A percentile compares a stretch with the other conserved stretches of the same genome.
Conservation (phyloP, 2,329 filamentous ascomycete genomes). For the Alternaria longipes region DNA sequence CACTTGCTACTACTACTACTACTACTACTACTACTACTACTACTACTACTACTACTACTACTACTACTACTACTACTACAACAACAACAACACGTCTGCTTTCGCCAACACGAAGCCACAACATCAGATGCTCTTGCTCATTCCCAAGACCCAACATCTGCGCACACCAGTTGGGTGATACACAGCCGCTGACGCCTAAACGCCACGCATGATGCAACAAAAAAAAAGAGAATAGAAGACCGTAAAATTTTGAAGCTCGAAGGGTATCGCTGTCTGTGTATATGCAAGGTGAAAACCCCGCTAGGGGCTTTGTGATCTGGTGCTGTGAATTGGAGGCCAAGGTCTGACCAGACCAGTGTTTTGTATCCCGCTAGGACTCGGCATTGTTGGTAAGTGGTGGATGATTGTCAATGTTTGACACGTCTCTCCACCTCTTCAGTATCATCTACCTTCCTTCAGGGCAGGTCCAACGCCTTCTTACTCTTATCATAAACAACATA, state of each 20-base stretch:
- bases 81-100: background rate
- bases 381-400: background rate
- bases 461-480: slow-evolving; percentile 49
- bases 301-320: background rate
- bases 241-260: slow-evolving; percentile 4
- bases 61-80: background rate
- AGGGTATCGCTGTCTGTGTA: slow-evolving; percentile 13
- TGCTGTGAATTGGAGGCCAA: background rate
- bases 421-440: too few relatives aligned
- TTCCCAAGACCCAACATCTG: background rate
- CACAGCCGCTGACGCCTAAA: slow-evolving; percentile 13
- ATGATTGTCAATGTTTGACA: too few relatives aligned
- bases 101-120: background rate
- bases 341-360: too few relatives aligned
- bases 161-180: too few relatives aligned
- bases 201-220: slow-evolving; percentile 34
- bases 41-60: background rate
- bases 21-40: background rate
- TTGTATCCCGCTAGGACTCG: too few relatives aligned
- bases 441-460: slow-evolving; percentile 27
- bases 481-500: slow-evolving; percentile 56
- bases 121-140: background rate
- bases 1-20: background rate
- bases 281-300: slow-evolving; percentile 9
- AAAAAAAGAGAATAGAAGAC: slow-evolving; percentile 1